Base-by-base conservation (phyloP, 2,329 filamentous ascomycete genomes). In the Arthroderma sp. region DNA sequence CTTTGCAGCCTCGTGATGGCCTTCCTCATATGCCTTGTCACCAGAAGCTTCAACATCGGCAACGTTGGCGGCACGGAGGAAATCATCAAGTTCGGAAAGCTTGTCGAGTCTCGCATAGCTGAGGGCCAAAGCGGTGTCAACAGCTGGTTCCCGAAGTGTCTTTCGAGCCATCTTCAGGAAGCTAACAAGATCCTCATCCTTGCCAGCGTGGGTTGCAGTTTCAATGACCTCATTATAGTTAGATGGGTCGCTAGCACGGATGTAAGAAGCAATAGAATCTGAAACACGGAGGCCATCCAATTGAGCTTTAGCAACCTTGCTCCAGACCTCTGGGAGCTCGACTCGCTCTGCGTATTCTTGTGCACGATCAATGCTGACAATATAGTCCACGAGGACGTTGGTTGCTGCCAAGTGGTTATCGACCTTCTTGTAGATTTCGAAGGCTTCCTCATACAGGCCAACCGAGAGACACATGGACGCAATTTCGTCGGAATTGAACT, bases 391-490 rank as follows among this genome's bases (percentile, higher is more conserved):
- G 4, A 98, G 79, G 29, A 98, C 91, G 52, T 89, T 83, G 55
- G 85, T 84, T 29, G 93, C 91, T 41, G 84, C 83, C 44, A 77
- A 72, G 65, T 94, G 87, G 66, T 94, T 87, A 60, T 83, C 80
- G 54, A 88, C 84, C 77, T 98, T 98, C 79, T 96, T 96, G 75
- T 87, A 94, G 55, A 98, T 91, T 68, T 95, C 86, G 55, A 98
- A 95, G 1, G 91, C 91, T 66, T 98, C 93, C 65, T 98, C 93
- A 58, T 85, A 86, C 54, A 98, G 76, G 50, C 91, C 91, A 47
- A 96, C 87, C 47, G 94, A 85, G 56, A 96, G 91, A 68, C 87
- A 95, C 57, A 94, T 83, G 42, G 82, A 75, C 4, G 91, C 86
- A 60, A 96, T 95, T 58, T 96, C 91, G 51, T 93, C 84, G 0